Evolutionary conservation across 192 early-diverging fungal species (phyloP), one percentile per base, ranked within the genome.

Genomic region (Kappamyces sp.): DNA sequence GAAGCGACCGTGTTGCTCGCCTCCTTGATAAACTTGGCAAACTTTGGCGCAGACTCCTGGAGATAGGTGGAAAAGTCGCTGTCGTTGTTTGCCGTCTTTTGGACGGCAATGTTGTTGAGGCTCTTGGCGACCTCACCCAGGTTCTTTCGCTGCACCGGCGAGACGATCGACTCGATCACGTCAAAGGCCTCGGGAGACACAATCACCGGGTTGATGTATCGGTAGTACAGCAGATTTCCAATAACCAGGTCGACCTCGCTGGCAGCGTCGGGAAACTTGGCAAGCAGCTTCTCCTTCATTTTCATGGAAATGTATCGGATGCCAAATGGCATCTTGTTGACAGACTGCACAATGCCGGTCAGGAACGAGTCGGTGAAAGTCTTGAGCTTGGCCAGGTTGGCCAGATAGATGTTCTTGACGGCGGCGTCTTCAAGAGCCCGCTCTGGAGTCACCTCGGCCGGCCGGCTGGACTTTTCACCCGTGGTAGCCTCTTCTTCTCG

Each of bases 131-230:
- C 79, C 66, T 96, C 94, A 0, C 92, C 94, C 60, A 99, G 73
- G 66, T 99, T 99, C 73, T 92, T 96, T 65, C 94, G 88, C 72
- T 97, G 91, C 63, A 85, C 75, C 1, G 89, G 92, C 54, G 79
- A 83, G 45, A 99, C 84, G 6, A 79, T 75, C 8, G 76, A 75
- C 30, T 97, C 90, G 53, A 97, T 88, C 50, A 98, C 91, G 66
- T 95, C 93, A 60, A 92, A 98, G 14, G 86, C 84, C 65, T 99
- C 97, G 31, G 97, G 97, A 15, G 96, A 91, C 60, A 94, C 83
- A 59, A 99, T 96, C 2, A 89, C 95, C 15, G 97, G 97, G 71
- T 93, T 98, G 66, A 99, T 88, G 71, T 97, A 99, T 38, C 94
- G 86, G 71, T 99, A 98, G 76, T 95, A 99, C 29, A 99, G 84